Percentiles rank a stretch among this genome's conserved stretches.
phyloP scores from a whole-genome alignment of 2,329 filamentous ascomycete genomes.

The Cryphonectria nitschkei region DNA sequence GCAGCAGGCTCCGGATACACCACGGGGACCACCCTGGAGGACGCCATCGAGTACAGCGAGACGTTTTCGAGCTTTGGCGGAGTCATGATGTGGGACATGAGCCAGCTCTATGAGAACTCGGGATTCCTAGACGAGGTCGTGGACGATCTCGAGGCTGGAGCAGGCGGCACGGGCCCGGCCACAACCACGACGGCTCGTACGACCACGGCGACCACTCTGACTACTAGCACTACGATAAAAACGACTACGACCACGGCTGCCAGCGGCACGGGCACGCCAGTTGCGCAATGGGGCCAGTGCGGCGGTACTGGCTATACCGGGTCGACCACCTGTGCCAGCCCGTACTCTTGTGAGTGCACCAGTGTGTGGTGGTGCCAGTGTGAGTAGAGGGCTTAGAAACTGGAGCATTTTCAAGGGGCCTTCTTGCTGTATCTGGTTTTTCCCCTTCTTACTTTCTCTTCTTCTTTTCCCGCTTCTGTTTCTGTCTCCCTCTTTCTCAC shows the following conservation, averaged over 20 bases:
- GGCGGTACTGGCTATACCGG: conserved; percentile 22
- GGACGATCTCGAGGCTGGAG: conserved; percentile 37
- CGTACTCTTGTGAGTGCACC: conserved; percentile 19
- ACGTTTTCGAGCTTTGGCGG: conserved; percentile 65
- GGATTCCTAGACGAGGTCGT: conserved; percentile 57
- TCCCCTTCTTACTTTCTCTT: no score
- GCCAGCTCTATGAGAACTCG: conserved; percentile 60
- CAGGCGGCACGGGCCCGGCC: conserved; percentile 10
- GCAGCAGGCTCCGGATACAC: conserved; percentile 63
- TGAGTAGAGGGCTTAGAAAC: not conserved
- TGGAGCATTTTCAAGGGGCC: not conserved
- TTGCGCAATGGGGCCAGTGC: conserved; percentile 24
- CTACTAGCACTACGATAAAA: conserved; percentile 8
- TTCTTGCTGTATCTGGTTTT: not conserved
- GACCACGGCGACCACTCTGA: conserved; percentile 17
- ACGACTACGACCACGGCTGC: conserved; percentile 20
- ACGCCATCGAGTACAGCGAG: conserved; percentile 57
- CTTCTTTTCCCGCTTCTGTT: not conserved
- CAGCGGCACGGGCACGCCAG: conserved; percentile 10
- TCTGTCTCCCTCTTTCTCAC: not conserved
- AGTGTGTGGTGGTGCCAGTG: conserved; percentile 28
- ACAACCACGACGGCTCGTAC: conserved; percentile 19
- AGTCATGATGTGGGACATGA: conserved; percentile 72
- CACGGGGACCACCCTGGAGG: conserved; percentile 47
- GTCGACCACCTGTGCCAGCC: conserved; percentile 18